Evolutionary conservation across 345 rosid genomes (phyloP), one percentile per base, ranked within the genome.

Genomic region (Punica granatum): DNA sequence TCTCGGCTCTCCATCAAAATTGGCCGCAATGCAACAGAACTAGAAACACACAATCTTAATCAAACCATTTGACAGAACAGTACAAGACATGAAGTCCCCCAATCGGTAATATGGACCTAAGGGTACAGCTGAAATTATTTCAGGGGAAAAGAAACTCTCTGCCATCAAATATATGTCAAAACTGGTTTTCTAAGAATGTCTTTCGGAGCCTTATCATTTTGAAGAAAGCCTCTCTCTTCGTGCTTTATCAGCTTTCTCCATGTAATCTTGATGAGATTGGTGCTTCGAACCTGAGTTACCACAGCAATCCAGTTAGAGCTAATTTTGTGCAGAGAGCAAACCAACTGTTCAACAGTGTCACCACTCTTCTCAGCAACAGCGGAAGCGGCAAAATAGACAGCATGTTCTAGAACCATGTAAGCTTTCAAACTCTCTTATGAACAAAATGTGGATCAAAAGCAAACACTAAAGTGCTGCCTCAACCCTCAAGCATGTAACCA

Each of bases 191-290:
- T 26, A 56, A 56, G 61, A 56, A 56, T 26, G 19, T 18, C 61
- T 26, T 33, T 28, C n/a, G 61, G 49, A n/a, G 10, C n/a, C 10
- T 61, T 8, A 69, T 79, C 74, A 81, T 76, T 87, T 84, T 9
- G 75, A 60, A 61, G 86, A 94, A 64, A 94, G 95, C 49, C 96
- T 88, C 23, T 81, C 86, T 66, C 71, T 84, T 41, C 95, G 80
- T 61, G 98, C 98, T 78, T 83, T 85, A 77, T 94, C 99, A 1
- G 98, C 98, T 65, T 74, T 91, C 63, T 94, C 99, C 95, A 94
- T 9, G 83, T 94, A 94, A 77, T 94, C 99, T 88, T 94, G 99
- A 71, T 91, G 96, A 0, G 97, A 91, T 44, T 70, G 84, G 67
- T 94, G 99, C 89, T 86, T 88, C 36, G 97, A 25, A 46, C 95